phyloP scores from a whole-genome alignment of 2,329 filamentous ascomycete species.

The Helotiales sp. region DNA sequence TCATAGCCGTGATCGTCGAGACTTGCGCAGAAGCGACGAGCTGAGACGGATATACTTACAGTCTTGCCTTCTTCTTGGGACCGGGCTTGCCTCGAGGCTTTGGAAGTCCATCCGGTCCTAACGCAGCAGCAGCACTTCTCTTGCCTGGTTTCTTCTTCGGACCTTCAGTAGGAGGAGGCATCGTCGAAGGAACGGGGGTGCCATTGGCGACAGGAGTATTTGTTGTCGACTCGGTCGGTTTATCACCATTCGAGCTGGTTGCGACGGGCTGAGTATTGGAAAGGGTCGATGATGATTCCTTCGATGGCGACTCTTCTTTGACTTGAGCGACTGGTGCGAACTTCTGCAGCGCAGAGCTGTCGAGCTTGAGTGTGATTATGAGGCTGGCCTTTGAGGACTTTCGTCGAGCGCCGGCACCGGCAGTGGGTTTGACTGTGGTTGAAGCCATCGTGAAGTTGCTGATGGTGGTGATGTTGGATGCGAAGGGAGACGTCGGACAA shows the following conservation, averaged over 20 bases:
- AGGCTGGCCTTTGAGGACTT: conserved; percentile 23
- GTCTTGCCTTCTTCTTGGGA: conserved; percentile 91
- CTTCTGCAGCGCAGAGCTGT: conserved; percentile 50
- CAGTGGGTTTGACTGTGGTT: conserved; percentile 20
- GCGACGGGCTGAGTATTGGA: conserved; percentile 39
- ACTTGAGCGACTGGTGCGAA: conserved; percentile 46
- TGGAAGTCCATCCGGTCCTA: conserved; percentile 57
- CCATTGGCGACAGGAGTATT: conserved; percentile 57
- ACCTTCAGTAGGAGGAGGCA: conserved; percentile 61
- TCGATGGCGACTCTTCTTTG: conserved; percentile 41
- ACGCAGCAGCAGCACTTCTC: conserved; percentile 65
- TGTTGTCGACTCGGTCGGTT: conserved; percentile 58
- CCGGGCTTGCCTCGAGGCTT: conserved; percentile 85
- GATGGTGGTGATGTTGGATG: conserved; percentile 11
- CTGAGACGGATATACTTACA: conserved; percentile 62
- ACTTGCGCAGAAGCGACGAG: neutral
- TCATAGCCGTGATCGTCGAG: neutral
- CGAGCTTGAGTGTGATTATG: conserved; percentile 51
- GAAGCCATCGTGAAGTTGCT: conserved; percentile 27
- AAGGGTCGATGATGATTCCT: conserved; percentile 41
- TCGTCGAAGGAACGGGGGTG: conserved; percentile 54
- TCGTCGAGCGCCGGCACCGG: conserved; percentile 18
- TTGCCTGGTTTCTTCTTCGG: conserved; percentile 76
- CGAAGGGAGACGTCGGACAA: conserved; percentile 4
- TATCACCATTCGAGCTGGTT: conserved; percentile 49